Evolutionary conservation across 2,329 filamentous ascomycete genomes (phyloP).

Genomic region (Calonectria multiphialidica): DNA sequence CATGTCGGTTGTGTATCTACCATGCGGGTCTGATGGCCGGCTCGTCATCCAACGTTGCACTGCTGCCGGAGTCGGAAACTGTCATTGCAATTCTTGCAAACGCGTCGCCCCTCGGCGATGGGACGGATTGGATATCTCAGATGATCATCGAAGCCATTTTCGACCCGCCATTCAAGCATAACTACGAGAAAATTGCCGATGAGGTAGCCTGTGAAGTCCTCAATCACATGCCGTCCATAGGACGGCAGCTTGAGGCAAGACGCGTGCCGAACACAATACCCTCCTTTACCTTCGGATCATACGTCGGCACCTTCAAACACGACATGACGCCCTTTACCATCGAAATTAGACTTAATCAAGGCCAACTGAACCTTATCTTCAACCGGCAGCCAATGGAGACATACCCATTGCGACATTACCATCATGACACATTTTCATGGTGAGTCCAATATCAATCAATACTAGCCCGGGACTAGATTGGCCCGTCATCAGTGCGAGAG

Average conservation of each 20-base stretch:
- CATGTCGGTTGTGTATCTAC: neutral
- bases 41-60: constrained; percentile 5
- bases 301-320: neutral
- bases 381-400: neutral
- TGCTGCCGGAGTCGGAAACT: neutral
- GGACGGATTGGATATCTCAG: constrained; percentile 2
- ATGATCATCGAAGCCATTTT: constrained; percentile 1
- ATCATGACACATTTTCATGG: constrained; percentile 8
- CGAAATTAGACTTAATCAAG: neutral
- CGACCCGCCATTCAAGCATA: neutral
- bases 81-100: constrained; percentile 2
- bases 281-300: neutral
- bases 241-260: neutral
- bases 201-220: neutral
- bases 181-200: neutral
- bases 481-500: too few relatives aligned
- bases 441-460: neutral
- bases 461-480: neutral
- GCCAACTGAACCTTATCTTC: neutral
- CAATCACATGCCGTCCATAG: neutral
- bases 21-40: constrained; percentile 4
- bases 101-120: constrained; percentile 5
- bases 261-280: neutral
- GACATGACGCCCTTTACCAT: neutral
- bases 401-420: neutral